Base-by-base conservation (phyloP, 2,329 filamentous ascomycete genomes). In the Fusarium veterinarium region DNA sequence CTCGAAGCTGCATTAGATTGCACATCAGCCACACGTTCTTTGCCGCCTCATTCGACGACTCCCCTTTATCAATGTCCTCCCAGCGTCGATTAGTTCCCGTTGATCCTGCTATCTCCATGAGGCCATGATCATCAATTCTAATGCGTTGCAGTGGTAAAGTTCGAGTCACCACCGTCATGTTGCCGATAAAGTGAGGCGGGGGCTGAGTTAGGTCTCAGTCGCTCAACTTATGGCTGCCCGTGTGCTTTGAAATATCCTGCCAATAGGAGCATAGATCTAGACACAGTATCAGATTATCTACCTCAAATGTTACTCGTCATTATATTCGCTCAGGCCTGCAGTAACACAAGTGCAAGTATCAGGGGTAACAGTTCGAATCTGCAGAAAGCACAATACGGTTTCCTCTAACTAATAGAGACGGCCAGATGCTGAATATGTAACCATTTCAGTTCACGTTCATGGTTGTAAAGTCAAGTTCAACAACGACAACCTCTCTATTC, bases 341-440 rank as follows among this genome's bases (percentile, higher is more conserved):
- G 61, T 71, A 53, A 33, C 62, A 63, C 67, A 53, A 28, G 55
- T 66, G 49, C 55, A 49, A 60, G 61, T 53, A 51, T 59, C 62
- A 67, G 67, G 67, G 62, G 67, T 35, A 63, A 58, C 68, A 30
- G n/a, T 42, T 63, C 33, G 33, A 44, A 48, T 49, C 49, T 38
- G 41, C 40, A 52, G 23, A 66, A 30, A 28, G 8, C 20, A 37
- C 11, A 28, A 19, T n/a, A 46, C 52, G 40, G 33, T 46, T 60
- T 30, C 7, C 41, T 38, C 35, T n/a, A 31, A 52, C 35, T 23
- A 45, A 46, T 35, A 35, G 31, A 16, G 17, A 19, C 28, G 17
- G 45, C 30, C 12, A 38, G 23, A 35, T 40, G 25, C 35, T 41
- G 19, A 16, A n/a, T 40, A 40, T 20, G 38, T 37, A 45, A 58